These are phyloP conservation scores for Trifolium repens DNA, from an alignment of 306 rosid genomes.

Conservation along the genomic window DNA sequence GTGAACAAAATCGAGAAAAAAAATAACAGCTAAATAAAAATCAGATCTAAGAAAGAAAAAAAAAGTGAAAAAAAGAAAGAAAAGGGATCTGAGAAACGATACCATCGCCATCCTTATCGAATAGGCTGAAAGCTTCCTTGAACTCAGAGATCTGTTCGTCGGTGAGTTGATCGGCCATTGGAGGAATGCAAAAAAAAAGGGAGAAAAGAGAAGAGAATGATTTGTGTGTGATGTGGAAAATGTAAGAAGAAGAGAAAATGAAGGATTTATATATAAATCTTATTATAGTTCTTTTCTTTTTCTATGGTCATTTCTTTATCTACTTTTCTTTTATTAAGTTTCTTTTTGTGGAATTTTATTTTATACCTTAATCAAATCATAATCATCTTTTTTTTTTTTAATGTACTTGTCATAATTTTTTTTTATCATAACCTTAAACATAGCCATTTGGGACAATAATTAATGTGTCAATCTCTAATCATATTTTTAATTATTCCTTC, in stretches of 20 bases:
- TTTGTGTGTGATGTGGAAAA: conserved; percentile 16
- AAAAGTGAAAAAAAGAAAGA: not conserved
- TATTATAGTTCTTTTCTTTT: not conserved
- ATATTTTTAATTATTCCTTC: no score
- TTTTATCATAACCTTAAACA: no score
- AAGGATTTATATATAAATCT: conserved; percentile 3
- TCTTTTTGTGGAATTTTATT: not conserved
- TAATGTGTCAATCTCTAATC: no score
- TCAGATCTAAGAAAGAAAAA: conserved; percentile 42
- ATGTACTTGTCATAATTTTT: no score
- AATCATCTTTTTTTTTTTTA: not conserved
- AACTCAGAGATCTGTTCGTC: conserved; percentile 87
- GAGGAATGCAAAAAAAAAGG: not conserved
- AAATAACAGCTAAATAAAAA: not conserved
- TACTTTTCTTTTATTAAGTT: not conserved
- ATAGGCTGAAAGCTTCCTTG: conserved; percentile 86
- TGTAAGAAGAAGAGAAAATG: not conserved
- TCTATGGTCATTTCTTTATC: not conserved
- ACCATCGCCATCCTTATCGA: conserved; percentile 94
- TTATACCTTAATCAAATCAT: not conserved
- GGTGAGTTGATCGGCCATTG: conserved; percentile 86
- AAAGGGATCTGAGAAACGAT: conserved; percentile 53
- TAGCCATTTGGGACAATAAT: no score
- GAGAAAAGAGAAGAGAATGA: not conserved
- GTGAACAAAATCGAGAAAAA: not conserved